Conservation (phyloP, 2,329 filamentous ascomycete species). For the Sporothrix schenckii region DNA sequence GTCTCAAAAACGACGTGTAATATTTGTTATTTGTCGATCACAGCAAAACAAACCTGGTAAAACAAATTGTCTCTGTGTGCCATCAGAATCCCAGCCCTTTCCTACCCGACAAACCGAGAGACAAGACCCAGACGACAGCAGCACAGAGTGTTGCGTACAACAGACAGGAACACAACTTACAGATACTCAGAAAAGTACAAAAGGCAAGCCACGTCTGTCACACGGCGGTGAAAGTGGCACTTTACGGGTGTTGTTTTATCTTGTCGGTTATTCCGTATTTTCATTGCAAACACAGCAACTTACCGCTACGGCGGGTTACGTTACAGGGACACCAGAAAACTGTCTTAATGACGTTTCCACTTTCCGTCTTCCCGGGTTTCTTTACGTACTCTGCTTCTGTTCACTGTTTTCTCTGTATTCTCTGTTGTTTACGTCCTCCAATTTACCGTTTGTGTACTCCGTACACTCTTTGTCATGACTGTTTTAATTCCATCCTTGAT, state of each 20-base stretch:
- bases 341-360: not conserved
- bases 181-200: not conserved
- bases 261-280: not conserved
- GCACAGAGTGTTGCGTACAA: not conserved
- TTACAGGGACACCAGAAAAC: not conserved
- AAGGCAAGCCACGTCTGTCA: not conserved
- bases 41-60: not conserved
- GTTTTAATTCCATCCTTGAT: not conserved
- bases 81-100: not conserved
- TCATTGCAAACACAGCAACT: not conserved
- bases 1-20: slow-evolving; percentile 16
- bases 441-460: no score
- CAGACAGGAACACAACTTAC: not conserved
- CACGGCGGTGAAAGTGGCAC: slow-evolving; percentile 16
- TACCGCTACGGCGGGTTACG: slow-evolving; percentile 2
- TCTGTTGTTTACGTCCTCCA: no score
- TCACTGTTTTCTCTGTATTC: not conserved
- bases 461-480: not conserved
- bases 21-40: not conserved
- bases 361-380: not conserved
- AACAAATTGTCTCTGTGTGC: not conserved
- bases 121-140: not conserved
- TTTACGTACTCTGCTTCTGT: not conserved
- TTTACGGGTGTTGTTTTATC: not conserved
- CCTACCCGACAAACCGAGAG: slow-evolving; percentile 21